phyloP scores from a whole-genome alignment of 192 early-diverging fungal genomes.

The Linderina pennispora region DNA sequence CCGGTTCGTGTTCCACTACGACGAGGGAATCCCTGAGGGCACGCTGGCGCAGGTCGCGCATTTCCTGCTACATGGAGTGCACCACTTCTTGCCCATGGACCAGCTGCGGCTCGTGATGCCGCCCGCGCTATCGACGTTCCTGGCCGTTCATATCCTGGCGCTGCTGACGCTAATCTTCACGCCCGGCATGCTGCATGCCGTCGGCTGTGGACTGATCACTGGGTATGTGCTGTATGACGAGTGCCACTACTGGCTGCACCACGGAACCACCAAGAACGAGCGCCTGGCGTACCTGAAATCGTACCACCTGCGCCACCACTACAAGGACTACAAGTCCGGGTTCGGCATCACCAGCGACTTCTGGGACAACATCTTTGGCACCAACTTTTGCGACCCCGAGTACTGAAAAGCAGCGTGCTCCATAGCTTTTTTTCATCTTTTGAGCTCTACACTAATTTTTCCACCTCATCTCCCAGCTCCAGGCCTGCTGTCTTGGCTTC shows the following conservation, averaged over 20 bases:
- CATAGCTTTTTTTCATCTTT: slow-evolving; percentile 1
- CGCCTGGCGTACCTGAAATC: slow-evolving; percentile 86
- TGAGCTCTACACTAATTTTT: background rate
- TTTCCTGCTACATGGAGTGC: slow-evolving; percentile 91
- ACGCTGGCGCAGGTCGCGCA: slow-evolving; percentile 68
- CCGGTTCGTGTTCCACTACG: slow-evolving; percentile 91
- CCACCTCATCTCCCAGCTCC: too few relatives aligned
- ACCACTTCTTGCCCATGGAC: slow-evolving; percentile 97
- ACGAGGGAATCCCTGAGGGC: slow-evolving; percentile 81
- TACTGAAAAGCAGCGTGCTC: too few relatives aligned
- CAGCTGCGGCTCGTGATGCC: slow-evolving; percentile 96
- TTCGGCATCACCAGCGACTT: slow-evolving; percentile 89
- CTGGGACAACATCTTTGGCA: slow-evolving; percentile 82
- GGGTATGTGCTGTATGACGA: slow-evolving; percentile 93
- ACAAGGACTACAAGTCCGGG: slow-evolving; percentile 80
- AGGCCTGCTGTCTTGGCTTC: too few relatives aligned
- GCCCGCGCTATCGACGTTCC: slow-evolving; percentile 57
- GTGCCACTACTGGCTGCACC: slow-evolving; percentile 94
- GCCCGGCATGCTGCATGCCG: slow-evolving; percentile 55
- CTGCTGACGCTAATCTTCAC: slow-evolving; percentile 56
- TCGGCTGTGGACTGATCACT: slow-evolving; percentile 64
- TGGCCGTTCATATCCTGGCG: slow-evolving; percentile 62
- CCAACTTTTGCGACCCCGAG: slow-evolving; percentile 36
- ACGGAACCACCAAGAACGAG: slow-evolving; percentile 64
- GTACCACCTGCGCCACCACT: slow-evolving; percentile 94